Base-by-base conservation (phyloP, 2,329 filamentous ascomycete species). In the Dothiorella sarmentorum region DNA sequence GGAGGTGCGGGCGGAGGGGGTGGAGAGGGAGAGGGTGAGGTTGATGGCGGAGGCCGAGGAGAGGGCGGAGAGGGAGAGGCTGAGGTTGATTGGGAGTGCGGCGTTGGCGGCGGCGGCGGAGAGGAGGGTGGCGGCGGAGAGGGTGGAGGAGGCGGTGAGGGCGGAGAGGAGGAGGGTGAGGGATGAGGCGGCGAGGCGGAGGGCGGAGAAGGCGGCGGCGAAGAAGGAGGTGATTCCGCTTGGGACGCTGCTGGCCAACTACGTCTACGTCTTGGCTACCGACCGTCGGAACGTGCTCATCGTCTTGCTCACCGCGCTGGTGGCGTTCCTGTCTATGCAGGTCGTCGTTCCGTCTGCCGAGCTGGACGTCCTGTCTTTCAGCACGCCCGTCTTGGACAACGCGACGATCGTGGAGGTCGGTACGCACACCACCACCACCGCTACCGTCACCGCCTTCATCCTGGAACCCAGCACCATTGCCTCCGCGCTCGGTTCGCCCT, bases 211-310 rank as follows among this genome's bases (percentile, higher is more conserved):
- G 31, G n/a, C 13, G 29, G 22, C 15, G 15, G 53, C 42, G 29
- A n/a, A 13, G 29, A 38, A 24, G 38, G 42, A 43, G 9, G 72
- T 82, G 13, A 72, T 81, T 18, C 78, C 78, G 7, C 68, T 83
- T 0, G 70, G 71, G 9, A 74, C 75, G 1, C 68, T 82, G 15
- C 58, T 82, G 24, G 65, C 72, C 42, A 80, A 80, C 62, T 82
- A 80, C 60, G 59, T 82, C n/a, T 72, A 73, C 22, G 68, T 80
- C 1, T 65, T 81, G 31, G 71, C 76, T 2, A 73, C 74, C 51
- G 81, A 84, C 62, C 70, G 72, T 24, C 73, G 76, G 26, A 83
- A 82, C 62, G 66, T 81, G 6, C 68, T 73, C 11, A 74, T 81
- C 24, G 4, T 42, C n/a, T 7, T 49, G 29, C 26, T 58, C 9